Percentiles rank a stretch among this genome's conserved stretches.
Conservation (phyloP, 129 eudicot genomes). For the Ambrosia trifida region DNA sequence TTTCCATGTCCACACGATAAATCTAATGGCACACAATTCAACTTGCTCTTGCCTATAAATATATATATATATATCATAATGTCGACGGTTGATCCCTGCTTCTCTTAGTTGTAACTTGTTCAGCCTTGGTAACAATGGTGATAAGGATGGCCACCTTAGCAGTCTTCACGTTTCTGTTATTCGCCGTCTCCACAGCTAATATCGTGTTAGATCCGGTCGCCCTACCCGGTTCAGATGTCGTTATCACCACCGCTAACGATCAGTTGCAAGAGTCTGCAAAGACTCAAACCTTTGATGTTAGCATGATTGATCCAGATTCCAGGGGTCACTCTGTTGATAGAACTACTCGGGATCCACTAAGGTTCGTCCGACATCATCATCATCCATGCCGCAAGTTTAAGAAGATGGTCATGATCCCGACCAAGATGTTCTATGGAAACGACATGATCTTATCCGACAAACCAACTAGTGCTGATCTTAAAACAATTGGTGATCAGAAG, state of each 20-base stretch:
- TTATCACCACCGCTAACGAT: slow-evolving; percentile 1
- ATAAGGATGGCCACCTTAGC: slow-evolving; percentile 25
- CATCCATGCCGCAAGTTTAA: slow-evolving; percentile 34
- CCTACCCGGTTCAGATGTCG: not conserved
- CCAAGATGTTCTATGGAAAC: slow-evolving; percentile 16
- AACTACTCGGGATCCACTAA: slow-evolving; percentile 26
- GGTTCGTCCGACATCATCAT: slow-evolving; percentile 28
- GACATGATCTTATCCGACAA: slow-evolving; percentile 22
- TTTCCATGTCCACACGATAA: not conserved
- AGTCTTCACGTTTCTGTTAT: slow-evolving; percentile 19
- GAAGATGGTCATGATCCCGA: slow-evolving; percentile 13
- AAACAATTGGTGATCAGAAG: slow-evolving; percentile 23
- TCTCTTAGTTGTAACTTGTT: not conserved
- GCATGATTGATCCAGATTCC: slow-evolving; percentile 11
- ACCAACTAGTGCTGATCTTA: slow-evolving; percentile 7
- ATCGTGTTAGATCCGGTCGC: not conserved
- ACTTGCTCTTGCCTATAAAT: not conserved
- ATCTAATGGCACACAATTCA: slow-evolving; percentile 5
- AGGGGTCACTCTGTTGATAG: slow-evolving; percentile 25
- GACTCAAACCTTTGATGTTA: slow-evolving; percentile 9
- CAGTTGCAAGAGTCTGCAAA: slow-evolving; percentile 2
- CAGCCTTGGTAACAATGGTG: slow-evolving; percentile 20
- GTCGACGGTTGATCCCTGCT: slow-evolving; percentile 23
- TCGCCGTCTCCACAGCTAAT: slow-evolving; percentile 23
- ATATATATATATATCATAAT: not conserved